phyloP scores from a whole-genome alignment of 2,329 filamentous ascomycete genomes.

The Sclerotinia trifoliorum region DNA sequence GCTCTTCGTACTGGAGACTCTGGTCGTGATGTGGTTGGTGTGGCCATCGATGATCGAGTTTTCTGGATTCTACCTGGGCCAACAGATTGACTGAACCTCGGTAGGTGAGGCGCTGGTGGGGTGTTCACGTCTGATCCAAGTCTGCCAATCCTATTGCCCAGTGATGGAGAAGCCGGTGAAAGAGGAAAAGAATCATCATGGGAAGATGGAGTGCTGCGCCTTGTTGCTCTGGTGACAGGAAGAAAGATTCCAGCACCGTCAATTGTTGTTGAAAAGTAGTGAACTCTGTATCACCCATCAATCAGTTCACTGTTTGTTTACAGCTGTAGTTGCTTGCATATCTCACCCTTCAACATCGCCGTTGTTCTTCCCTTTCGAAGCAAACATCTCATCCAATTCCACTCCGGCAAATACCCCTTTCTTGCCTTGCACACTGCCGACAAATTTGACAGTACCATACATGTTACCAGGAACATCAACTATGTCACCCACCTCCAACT shows the following conservation, averaged over 20 bases:
- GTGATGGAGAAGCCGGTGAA: constrained; percentile 66
- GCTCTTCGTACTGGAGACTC: constrained; percentile 78
- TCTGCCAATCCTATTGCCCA: constrained; percentile 49
- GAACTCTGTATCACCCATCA: constrained; percentile 49
- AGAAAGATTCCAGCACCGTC: constrained; percentile 91
- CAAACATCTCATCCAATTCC: constrained; percentile 79
- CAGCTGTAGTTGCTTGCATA: constrained; percentile 31
- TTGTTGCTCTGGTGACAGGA: constrained; percentile 76
- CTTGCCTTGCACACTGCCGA: constrained; percentile 84
- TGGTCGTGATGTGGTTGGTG: constrained; percentile 56
- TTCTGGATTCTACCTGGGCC: constrained; percentile 70
- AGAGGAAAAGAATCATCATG: constrained; percentile 56
- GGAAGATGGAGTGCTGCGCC: constrained; percentile 57
- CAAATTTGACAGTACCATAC: constrained; percentile 84
- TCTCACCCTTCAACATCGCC: constrained; percentile 91
- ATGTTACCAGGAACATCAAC: constrained; percentile 95
- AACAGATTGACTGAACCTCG: constrained; percentile 86
- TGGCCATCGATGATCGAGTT: constrained; percentile 72
- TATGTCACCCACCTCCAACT: constrained; percentile 72
- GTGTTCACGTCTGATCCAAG: constrained; percentile 56
- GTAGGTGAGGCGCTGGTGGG: constrained; percentile 62
- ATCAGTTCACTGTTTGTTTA: constrained; percentile 16
- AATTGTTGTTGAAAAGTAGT: constrained; percentile 77
- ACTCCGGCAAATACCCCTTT: constrained; percentile 90
- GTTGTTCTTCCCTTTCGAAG: constrained; percentile 85